Conservation (phyloP, 495 filamentous ascomycete species). For the Endocarpon pusillum region DNA sequence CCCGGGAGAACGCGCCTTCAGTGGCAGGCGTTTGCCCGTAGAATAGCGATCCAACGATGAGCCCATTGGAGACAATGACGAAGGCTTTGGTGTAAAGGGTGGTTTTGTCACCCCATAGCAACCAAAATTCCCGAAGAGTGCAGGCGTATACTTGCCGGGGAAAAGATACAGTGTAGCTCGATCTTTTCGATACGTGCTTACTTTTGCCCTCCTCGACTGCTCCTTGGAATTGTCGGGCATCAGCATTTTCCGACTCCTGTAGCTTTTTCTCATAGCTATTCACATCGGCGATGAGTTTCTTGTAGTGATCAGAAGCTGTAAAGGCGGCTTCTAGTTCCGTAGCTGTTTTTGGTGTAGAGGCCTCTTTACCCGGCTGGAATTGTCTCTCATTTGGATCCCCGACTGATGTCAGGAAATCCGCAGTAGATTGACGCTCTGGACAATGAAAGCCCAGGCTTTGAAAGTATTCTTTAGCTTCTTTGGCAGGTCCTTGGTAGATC, state of each 20-base stretch:
- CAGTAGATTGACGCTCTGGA: conserved; percentile 50
- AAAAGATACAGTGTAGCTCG: conserved; percentile 55
- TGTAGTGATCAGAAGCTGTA: conserved; percentile 31
- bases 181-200: conserved; percentile 49
- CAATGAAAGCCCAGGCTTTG: conserved; percentile 50
- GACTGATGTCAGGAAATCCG: conserved; percentile 58
- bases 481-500: conserved; percentile 46
- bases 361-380: conserved; percentile 46
- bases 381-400: conserved; percentile 58
- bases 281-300: conserved; percentile 37
- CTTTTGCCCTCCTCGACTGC: conserved; percentile 53
- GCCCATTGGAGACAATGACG: conserved; percentile 55
- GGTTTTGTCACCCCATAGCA: conserved; percentile 53
- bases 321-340: conserved; percentile 47
- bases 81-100: conserved; percentile 64
- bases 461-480: conserved; percentile 51
- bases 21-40: conserved; percentile 47
- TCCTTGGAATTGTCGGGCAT: conserved; percentile 51
- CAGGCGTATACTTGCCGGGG: conserved; percentile 51
- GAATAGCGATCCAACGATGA: conserved; percentile 62
- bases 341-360: conserved; percentile 41
- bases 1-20: conserved; percentile 48
- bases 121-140: conserved; percentile 58
- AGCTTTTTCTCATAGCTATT: conserved; percentile 42
- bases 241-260: conserved; percentile 38